Evolutionary conservation across 2,329 filamentous ascomycete genomes (phyloP), one percentile per base, ranked within the genome.

Genomic region (Ambrosiella beaveri): DNA sequence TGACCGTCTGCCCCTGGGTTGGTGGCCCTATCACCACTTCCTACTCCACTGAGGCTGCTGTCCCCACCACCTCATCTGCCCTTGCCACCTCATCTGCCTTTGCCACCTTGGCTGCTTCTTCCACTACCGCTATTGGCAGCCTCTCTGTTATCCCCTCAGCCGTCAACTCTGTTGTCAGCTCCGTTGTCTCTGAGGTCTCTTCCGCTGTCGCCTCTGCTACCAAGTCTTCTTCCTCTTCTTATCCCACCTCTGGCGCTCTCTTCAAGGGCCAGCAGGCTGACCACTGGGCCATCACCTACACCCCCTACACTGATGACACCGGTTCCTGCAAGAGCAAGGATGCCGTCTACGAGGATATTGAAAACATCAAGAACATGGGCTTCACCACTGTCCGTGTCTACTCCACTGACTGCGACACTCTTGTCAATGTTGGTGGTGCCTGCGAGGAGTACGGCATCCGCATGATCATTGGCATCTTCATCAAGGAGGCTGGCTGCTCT

Each of bases 401-500:
- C 81, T 88, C 85, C 63, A 90, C 89, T 64, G 90, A 96, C 79
- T 97, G 91, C 78, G 76, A 79, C 71, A 85, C 84, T 58, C 85
- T 95, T 61, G 72, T 82, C 68, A 83, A 80, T 71, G 83, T 96
- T 60, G 87, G 87, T 63, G 71, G 73, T 49, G 86, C 87, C 61
- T 82, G 78, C 72, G 71, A 78, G 66, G 70, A 78, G 65, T 68
- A 83, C 70, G 83, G 84, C 61, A 68, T 96, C 61, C 83, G 84
- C 70, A 74, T 96, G 71, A 91, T 96, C 70, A 73, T 94, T 61
- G 91, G 91, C 70, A 78, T 97, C 74, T 95, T 85, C 76, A 85
- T 96, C 70, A 82, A 85, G 71, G 73, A 71, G 63, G 74, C 79
- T 59, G 75, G 76, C 66, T 81, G 79, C 72, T 73, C 72, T 65